phyloP scores from a whole-genome alignment of 2,329 filamentous ascomycete genomes.

The Arthrobotrys sinensis region DNA sequence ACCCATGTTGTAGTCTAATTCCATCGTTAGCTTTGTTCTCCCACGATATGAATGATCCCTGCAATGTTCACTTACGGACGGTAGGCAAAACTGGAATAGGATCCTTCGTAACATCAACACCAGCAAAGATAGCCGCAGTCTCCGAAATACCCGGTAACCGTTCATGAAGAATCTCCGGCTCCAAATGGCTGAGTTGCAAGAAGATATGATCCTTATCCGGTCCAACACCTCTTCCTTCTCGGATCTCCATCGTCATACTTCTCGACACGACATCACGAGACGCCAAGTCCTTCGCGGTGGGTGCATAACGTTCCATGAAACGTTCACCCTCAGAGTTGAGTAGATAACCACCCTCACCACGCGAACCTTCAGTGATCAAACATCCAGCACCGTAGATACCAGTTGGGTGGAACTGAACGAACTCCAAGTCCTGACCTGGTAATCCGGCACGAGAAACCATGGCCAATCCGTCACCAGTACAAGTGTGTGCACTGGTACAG shows the following conservation, averaged over 20 bases:
- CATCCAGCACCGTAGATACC: constrained; percentile 99
- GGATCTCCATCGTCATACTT: constrained; percentile 98
- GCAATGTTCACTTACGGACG: constrained; percentile 65
- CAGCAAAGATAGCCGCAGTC: constrained; percentile 96
- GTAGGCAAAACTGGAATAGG: constrained; percentile 72
- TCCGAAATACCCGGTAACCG: constrained; percentile 98
- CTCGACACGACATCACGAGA: constrained; percentile 96
- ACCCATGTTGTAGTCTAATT: constrained; percentile 96
- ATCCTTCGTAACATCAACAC: constrained; percentile 92
- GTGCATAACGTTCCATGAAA: constrained; percentile 99
- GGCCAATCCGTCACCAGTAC: constrained; percentile 98
- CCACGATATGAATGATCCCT: neutral
- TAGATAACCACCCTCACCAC: constrained; percentile 97
- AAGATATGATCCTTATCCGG: constrained; percentile 98
- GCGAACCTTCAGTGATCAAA: constrained; percentile 96
- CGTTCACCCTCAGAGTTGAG: constrained; percentile 98
- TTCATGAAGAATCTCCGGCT: constrained; percentile 91
- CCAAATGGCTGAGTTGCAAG: constrained; percentile 96
- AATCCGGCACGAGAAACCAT: constrained; percentile 98
- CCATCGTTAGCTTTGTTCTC: constrained; percentile 13
- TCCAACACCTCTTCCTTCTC: constrained; percentile 95
- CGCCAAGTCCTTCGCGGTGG: constrained; percentile 97
- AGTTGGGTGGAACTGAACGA: constrained; percentile 99
- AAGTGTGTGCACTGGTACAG: constrained; percentile 97
- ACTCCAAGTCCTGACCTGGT: constrained; percentile 98